Evolutionary conservation across 305 asterid species (phyloP).

Genomic region (Withania somnifera): DNA sequence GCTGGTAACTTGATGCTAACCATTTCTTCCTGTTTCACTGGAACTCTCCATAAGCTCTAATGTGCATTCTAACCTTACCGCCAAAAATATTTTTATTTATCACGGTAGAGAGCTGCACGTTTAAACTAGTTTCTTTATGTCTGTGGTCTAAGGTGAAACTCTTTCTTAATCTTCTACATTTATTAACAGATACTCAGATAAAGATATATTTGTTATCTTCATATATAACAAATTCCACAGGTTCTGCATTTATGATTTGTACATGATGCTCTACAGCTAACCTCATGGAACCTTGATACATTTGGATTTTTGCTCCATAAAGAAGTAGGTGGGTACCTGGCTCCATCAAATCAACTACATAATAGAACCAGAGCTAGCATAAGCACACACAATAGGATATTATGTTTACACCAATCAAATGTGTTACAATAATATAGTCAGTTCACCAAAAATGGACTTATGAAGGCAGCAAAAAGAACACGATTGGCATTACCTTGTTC

Average conservation of each 20-base stretch:
- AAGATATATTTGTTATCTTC: background rate
- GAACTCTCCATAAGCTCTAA: background rate
- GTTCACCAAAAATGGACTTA: background rate
- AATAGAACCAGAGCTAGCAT: background rate
- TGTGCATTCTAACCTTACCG: background rate
- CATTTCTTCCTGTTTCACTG: background rate
- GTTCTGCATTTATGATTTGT: background rate
- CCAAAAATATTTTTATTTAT: background rate
- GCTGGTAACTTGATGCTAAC: conserved; percentile 34
- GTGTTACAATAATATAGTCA: background rate
- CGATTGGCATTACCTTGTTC: conserved; percentile 16
- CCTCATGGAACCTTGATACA: background rate
- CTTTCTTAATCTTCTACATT: background rate
- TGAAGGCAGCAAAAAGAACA: background rate
- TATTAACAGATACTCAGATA: background rate
- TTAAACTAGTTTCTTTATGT: background rate
- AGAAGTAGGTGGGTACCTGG: background rate
- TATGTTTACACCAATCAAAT: background rate
- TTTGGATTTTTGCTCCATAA: background rate
- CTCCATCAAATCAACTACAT: background rate
- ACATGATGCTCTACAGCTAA: background rate
- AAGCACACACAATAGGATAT: background rate
- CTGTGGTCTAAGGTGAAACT: background rate
- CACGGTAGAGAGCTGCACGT: background rate
- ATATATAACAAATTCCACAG: background rate